Percentiles rank a stretch among this genome's conserved stretches.
Evolutionary conservation across 345 rosid species (phyloP).

Genomic region (Citrus reticulata): DNA sequence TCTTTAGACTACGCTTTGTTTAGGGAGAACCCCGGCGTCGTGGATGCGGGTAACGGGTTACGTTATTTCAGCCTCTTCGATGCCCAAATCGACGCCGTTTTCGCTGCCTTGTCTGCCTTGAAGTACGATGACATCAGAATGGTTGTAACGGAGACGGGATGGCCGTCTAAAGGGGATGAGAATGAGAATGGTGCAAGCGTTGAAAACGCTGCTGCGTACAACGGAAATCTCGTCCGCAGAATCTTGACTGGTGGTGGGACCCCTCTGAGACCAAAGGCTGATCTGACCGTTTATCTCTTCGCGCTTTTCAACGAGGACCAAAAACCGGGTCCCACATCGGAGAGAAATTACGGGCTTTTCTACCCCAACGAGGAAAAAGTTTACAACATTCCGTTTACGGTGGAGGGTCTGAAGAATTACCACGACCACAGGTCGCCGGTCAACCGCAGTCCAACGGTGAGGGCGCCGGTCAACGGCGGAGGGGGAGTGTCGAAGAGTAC

Average conservation of each 20-base stretch:
- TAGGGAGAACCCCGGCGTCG: conserved; percentile 86
- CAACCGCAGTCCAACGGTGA: conserved; percentile 9
- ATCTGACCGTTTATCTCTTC: conserved; percentile 84
- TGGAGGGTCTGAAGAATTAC: conserved; percentile 52
- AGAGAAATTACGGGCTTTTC: conserved; percentile 90
- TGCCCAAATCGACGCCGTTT: conserved; percentile 97
- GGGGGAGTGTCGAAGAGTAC: conserved; percentile 54
- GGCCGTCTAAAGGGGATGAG: conserved; percentile 91
- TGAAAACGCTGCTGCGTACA: conserved; percentile 76
- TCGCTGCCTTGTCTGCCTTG: conserved; percentile 75
- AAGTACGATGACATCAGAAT: conserved; percentile 68
- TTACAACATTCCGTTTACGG: conserved; percentile 70
- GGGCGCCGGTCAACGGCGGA: conserved; percentile 26
- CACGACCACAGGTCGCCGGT: conserved; percentile 33
- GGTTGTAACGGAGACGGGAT: conserved; percentile 88
- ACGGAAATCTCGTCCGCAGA: conserved; percentile 81
- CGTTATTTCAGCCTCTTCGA: conserved; percentile 85
- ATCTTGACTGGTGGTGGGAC: conserved; percentile 86
- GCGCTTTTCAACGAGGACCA: conserved; percentile 90
- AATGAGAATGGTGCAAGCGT: conserved; percentile 71
- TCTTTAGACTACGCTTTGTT: conserved; percentile 85
- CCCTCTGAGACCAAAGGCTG: conserved; percentile 71
- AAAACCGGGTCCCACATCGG: conserved; percentile 79
- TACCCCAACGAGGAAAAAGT: conserved; percentile 78
- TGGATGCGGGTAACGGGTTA: conserved; percentile 76